A percentile compares a stretch with the other conserved stretches of the same genome.
These are phyloP conservation scores for Calonectria pseudoreteaudii DNA, from an alignment of 2,329 filamentous ascomycete genomes.

Conservation along the genomic window DNA sequence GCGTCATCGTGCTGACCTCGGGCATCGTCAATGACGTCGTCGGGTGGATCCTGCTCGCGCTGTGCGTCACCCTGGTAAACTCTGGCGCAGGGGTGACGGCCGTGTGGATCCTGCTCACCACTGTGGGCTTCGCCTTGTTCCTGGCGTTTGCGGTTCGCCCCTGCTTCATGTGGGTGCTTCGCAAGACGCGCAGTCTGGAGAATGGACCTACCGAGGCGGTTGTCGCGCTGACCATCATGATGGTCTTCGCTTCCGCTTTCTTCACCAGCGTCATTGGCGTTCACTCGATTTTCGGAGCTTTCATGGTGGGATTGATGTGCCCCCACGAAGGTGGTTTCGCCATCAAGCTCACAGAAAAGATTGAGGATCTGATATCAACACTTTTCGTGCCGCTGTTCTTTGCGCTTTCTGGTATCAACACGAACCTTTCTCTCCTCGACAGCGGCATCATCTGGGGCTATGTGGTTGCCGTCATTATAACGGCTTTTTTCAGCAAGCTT, in stretches of 20 bases:
- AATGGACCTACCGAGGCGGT: constrained; percentile 89
- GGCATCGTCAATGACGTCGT: constrained; percentile 87
- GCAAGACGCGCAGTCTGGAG: constrained; percentile 79
- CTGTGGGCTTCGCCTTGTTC: constrained; percentile 81
- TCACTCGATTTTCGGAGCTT: constrained; percentile 93
- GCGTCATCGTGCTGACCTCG: constrained; percentile 87
- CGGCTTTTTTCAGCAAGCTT: constrained; percentile 88
- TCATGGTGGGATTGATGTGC: constrained; percentile 87
- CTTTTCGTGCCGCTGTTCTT: constrained; percentile 93
- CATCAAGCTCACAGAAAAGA: constrained; percentile 90
- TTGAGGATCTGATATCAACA: constrained; percentile 88
- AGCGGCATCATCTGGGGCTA: constrained; percentile 88
- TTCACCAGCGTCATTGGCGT: constrained; percentile 89
- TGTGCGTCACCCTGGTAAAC: constrained; percentile 93
- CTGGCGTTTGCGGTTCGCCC: constrained; percentile 81
- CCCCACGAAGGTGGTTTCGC: constrained; percentile 90
- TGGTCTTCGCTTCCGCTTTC: constrained; percentile 83
- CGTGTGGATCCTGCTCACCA: constrained; percentile 82
- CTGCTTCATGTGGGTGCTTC: constrained; percentile 77
- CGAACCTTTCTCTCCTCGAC: constrained; percentile 85
- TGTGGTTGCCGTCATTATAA: constrained; percentile 81
- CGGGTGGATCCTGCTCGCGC: constrained; percentile 87
- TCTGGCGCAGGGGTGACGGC: constrained; percentile 84
- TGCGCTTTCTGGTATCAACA: constrained; percentile 88
- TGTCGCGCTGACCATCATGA: constrained; percentile 82